Percentiles rank a stretch among this genome's conserved stretches.
These are phyloP conservation scores for Cytospora leucostoma DNA, from an alignment of 2,329 filamentous ascomycete species.

Conservation along the genomic window DNA sequence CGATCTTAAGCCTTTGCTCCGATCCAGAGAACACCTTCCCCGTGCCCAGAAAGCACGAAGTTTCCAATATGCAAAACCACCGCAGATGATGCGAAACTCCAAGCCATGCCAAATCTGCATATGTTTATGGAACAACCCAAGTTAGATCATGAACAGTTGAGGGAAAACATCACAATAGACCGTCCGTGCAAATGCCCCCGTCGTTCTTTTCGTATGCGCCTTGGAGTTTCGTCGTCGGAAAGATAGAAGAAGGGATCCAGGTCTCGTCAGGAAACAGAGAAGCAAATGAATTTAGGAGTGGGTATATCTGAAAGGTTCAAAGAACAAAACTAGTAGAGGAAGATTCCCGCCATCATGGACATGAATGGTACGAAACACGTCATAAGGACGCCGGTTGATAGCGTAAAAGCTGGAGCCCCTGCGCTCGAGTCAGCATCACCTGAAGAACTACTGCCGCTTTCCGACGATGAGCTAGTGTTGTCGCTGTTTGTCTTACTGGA, in stretches of 20 bases:
- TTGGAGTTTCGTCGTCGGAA: neutral
- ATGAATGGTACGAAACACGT: conserved; percentile 20
- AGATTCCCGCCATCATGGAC: conserved; percentile 20
- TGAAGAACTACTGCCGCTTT: conserved; percentile 8
- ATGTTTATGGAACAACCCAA: neutral
- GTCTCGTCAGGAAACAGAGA: neutral
- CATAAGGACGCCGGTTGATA: conserved; percentile 13
- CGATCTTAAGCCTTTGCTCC: neutral
- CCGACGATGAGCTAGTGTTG: conserved; percentile 13
- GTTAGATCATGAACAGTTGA: neutral
- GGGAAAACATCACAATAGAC: neutral
- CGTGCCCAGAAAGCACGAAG: neutral
- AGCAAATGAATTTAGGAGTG: neutral
- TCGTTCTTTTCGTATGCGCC: neutral
- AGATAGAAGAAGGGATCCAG: neutral
- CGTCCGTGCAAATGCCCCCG: neutral
- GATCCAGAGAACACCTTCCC: neutral
- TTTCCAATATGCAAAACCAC: neutral
- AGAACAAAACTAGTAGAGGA: conserved; percentile 10
- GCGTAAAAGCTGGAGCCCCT: conserved; percentile 9
- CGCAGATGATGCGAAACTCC: neutral
- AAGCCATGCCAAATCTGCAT: neutral
- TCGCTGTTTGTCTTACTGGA: conserved; percentile 27
- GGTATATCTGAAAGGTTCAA: neutral
- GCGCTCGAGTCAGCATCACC: conserved; percentile 25